Evolutionary conservation across 164 flowering plant genomes (phyloP).

Genomic region (Malania oleifera): DNA sequence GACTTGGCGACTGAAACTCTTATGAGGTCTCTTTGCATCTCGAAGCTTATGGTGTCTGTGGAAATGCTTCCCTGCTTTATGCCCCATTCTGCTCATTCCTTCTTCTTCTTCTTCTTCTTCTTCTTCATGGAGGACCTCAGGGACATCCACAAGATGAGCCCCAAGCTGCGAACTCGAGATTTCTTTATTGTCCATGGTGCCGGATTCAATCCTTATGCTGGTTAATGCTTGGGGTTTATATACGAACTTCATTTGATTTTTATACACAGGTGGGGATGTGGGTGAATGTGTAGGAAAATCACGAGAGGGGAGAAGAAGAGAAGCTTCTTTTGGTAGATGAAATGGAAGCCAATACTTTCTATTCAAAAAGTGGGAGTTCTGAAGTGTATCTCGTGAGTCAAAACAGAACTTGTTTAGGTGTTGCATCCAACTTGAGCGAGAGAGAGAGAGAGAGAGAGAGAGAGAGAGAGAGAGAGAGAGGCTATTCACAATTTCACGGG

Average conservation of each 20-base stretch:
- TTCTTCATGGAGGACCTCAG: constrained; percentile 41
- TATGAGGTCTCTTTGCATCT: constrained; percentile 29
- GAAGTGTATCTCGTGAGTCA: constrained; percentile 28
- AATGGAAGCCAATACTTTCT: constrained; percentile 25
- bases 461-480: too few species aligned
- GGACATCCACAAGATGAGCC: constrained; percentile 48
- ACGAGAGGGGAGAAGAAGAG: constrained; percentile 13
- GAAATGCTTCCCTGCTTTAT: constrained; percentile 11
- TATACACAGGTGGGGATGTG: not conserved
- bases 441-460: too few species aligned
- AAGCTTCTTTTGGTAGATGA: constrained; percentile 14
- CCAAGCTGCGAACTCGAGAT: constrained; percentile 12
- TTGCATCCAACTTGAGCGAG: too few species aligned
- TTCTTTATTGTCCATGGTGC: constrained; percentile 29
- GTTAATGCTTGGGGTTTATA: too few species aligned
- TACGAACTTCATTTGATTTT: too few species aligned
- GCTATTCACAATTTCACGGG: not conserved
- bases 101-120: constrained; percentile 27
- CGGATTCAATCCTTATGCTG: not conserved
- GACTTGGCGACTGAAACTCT: constrained; percentile 67
- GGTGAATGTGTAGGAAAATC: not conserved
- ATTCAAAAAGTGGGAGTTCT: constrained; percentile 1
- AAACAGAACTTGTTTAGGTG: constrained; percentile 4
- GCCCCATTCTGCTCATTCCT: not conserved
- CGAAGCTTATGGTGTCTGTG: constrained; percentile 23